Evolutionary conservation across 495 filamentous ascomycete species (phyloP).

Genomic region (Aspergillus asperescens): DNA sequence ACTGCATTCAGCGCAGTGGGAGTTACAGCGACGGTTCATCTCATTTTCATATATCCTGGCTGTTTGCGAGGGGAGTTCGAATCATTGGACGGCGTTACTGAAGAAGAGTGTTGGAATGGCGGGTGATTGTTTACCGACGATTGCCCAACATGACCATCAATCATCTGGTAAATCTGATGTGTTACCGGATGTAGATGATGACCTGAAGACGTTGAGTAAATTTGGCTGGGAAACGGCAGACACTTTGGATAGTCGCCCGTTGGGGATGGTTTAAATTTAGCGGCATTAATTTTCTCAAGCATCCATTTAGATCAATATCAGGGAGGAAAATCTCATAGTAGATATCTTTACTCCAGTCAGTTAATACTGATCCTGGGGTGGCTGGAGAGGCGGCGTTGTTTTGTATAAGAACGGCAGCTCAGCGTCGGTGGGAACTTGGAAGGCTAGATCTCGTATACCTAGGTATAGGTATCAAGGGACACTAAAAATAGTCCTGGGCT

Average conservation of each 20-base stretch:
- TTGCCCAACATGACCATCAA: neutral
- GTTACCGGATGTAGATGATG: slow-evolving; percentile 7
- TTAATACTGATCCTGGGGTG: too few relatives aligned
- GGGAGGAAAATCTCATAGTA: too few relatives aligned
- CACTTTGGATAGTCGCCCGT: slow-evolving; percentile 34
- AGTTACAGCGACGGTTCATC: slow-evolving; percentile 20
- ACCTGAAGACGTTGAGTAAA: slow-evolving; percentile 22
- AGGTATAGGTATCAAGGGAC: too few relatives aligned
- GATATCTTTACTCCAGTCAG: too few relatives aligned
- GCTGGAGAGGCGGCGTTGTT: too few relatives aligned
- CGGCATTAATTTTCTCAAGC: too few relatives aligned
- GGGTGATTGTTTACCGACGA: neutral
- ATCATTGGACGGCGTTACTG: slow-evolving; percentile 30
- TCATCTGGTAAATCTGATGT: neutral
- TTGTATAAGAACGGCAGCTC: too few relatives aligned
- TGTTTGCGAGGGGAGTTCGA: slow-evolving; percentile 30
- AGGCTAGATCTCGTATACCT: too few relatives aligned
- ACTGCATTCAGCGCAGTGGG: slow-evolving; percentile 32
- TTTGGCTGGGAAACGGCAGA: slow-evolving; percentile 32
- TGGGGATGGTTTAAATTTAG: slow-evolving; percentile 25
- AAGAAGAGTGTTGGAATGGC: slow-evolving; percentile 18
- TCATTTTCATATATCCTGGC: slow-evolving; percentile 32
- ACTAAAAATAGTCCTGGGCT: too few relatives aligned
- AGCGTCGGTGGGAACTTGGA: too few relatives aligned
- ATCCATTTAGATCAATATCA: too few relatives aligned